phyloP scores from a whole-genome alignment of 805 yeast species.

The Hanseniaspora pseudoguilliermondii region DNA sequence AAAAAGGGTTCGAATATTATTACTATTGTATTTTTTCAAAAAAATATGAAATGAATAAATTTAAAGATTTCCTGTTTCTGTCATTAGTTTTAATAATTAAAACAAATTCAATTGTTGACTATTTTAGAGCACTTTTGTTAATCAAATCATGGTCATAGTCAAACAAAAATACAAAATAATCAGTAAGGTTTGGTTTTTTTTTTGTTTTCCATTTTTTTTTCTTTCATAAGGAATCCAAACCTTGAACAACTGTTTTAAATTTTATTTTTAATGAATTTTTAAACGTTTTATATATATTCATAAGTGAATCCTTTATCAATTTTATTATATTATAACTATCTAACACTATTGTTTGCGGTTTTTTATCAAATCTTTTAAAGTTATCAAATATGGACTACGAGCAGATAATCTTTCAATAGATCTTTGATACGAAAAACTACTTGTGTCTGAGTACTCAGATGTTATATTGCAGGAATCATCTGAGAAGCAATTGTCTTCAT shows the following conservation, averaged over 20 bases:
- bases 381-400: background rate
- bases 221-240: background rate
- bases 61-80: background rate
- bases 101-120: background rate
- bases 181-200: background rate
- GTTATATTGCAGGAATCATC: background rate
- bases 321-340: background rate
- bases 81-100: background rate
- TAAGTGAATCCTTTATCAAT: background rate
- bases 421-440: background rate
- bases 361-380: background rate
- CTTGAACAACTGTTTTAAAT: too few species aligned
- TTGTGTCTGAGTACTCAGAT: background rate
- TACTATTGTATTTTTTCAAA: background rate
- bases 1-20: background rate
- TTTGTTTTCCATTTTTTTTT: background rate
- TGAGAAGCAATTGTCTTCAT: background rate
- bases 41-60: background rate
- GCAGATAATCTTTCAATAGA: background rate
- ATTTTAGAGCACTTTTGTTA: background rate
- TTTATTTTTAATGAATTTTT: too few species aligned
- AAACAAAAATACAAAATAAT: too few species aligned
- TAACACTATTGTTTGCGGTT: background rate
- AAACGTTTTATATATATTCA: background rate
- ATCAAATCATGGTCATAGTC: background rate